Conservation (phyloP, 1,139 yeast genomes). For the Sugiyamaella neomexicana region DNA sequence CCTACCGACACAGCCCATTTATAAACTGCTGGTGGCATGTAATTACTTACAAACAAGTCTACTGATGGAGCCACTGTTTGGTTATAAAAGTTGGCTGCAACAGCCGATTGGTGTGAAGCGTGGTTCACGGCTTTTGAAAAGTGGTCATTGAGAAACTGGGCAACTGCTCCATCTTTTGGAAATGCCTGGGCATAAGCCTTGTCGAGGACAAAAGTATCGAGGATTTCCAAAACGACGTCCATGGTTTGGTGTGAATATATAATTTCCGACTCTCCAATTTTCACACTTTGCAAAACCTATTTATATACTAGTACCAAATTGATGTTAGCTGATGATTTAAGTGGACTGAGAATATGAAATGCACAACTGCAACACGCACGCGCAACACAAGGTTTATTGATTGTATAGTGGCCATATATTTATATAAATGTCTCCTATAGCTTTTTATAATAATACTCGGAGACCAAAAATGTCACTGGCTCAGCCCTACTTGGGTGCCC, state of each 20-base stretch:
- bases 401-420: too few species aligned
- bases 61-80: conserved; percentile 12
- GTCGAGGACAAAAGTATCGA: conserved; percentile 73
- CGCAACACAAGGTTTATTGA: not conserved
- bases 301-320: not conserved
- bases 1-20: conserved; percentile 8
- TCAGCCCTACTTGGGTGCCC: not conserved
- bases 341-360: not conserved
- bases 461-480: not conserved
- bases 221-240: conserved; percentile 86
- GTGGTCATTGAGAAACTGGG: conserved; percentile 14
- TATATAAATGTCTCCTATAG: not conserved
- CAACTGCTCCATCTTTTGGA: conserved; percentile 41
- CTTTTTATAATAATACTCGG: not conserved
- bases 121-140: conserved; percentile 10
- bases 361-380: not conserved
- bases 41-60: conserved; percentile 8
- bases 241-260: too few species aligned
- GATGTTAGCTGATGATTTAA: not conserved
- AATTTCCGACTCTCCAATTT: too few species aligned
- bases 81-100: conserved; percentile 10
- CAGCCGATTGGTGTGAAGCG: conserved; percentile 11
- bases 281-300: not conserved
- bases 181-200: conserved; percentile 60
- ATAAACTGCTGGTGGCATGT: conserved; percentile 12